phyloP scores from a whole-genome alignment of 164 flowering plant species.

The Berberis thunbergii region DNA sequence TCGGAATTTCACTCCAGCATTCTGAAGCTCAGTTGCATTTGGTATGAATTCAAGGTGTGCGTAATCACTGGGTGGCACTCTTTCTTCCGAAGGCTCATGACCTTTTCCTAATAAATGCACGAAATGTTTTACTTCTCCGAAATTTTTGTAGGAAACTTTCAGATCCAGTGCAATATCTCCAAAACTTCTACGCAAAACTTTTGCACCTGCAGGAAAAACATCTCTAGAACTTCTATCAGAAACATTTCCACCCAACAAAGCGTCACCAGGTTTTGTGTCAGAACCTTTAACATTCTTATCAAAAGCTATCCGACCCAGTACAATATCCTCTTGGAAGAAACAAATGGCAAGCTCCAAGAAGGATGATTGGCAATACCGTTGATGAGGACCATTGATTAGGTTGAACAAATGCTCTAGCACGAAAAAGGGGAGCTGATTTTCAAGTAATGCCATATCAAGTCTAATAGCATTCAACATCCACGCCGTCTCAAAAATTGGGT shows the following conservation, averaged over 20 bases:
- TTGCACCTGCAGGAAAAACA: no score
- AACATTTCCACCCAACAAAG: no score
- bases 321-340: not conserved
- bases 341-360: not conserved
- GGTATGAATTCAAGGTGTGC: not conserved
- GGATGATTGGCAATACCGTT: not conserved
- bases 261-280: no score
- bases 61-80: no score
- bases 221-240: no score
- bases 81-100: not conserved
- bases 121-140: not conserved
- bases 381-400: not conserved
- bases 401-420: constrained; percentile 7
- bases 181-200: no score
- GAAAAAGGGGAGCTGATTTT: constrained; percentile 28
- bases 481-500: not conserved
- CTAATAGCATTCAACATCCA: not conserved
- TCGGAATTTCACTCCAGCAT: not conserved
- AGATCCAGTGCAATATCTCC: not conserved
- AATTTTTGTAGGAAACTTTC: not conserved
- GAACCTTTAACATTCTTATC: no score
- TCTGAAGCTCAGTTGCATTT: not conserved
- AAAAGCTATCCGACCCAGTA: not conserved
- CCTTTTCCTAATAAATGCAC: not conserved
- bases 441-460: constrained; percentile 19